Evolutionary conservation across 2,329 filamentous ascomycete species (phyloP), one percentile per base, ranked within the genome.

Genomic region (Penicillium polonicum): DNA sequence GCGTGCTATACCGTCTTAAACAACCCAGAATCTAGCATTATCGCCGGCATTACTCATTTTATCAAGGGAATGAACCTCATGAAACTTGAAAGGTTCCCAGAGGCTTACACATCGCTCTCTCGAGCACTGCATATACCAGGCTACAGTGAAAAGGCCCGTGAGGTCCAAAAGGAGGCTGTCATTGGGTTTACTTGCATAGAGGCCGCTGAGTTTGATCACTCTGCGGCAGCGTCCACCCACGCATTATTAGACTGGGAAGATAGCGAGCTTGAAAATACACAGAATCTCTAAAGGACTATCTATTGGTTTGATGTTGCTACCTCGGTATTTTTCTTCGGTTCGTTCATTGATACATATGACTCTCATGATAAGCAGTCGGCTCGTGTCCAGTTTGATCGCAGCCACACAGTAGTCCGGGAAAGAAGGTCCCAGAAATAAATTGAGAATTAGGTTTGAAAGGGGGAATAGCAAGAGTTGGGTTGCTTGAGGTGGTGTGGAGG

Each of bases 61-160:
- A 52, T 68, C 6, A 58, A 53, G 35, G 65, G 62, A 10, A 57
- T 59, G 44, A 62, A 64, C 36, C 55, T 65, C 10, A 56, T 67
- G 48, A 53, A 58, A 29, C 27, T 55, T 21, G 52, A 52, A 19
- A 19, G 58, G 4, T 63, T 61, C 50, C 36, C 56, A 4, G 57
- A 58, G 13, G 66, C 66, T 23, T 67, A 65, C 27, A 55, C 49
- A 50, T 57, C 57, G 1, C 56, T 67, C 42, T 55, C 62, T 10
- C 45, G 52, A 35, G 57, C 60, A 2, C 48, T 66, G 13, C 27
- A 52, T 17, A 58, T 58, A 3, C 62, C 60, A n/a, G 59, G 53
- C 15, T 68, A 69, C 21, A 43, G 60, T 5, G 21, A n/a, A 9
- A 66, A 58, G n/a, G 61, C 60, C 12, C 52, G 55, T 23, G 29